Base-by-base conservation (phyloP, 106 monocot genomes). In the Dendrobium catenatum region DNA sequence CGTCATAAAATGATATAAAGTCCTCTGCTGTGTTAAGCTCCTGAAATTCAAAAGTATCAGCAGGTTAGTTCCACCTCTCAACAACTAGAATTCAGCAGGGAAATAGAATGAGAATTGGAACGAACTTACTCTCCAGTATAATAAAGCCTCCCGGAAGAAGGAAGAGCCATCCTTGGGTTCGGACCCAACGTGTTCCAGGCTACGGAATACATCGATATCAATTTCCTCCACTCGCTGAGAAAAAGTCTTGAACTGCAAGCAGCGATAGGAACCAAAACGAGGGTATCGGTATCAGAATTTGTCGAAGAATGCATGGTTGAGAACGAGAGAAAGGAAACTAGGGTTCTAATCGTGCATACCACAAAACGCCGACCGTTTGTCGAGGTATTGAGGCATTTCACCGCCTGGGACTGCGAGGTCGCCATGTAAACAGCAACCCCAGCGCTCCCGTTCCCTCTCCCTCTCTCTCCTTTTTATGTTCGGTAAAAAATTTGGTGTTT, bases 21-120 rank as follows among this genome's bases (percentile, higher is more conserved):
- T 91, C 89, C 81, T 98, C 94, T 18, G 97, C 88, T 0, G 97
- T 98, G 72, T 95, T 93, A 51, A 98, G 73, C 74, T 98, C 97
- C 92, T 96, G 73, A n/a, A 82, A 13, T 40, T 37, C 3, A 26
- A 24, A 42, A 42, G 18, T 26, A 61, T 24, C 1, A 31, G 29
- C 24, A 73, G 22, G 13, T 55, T 19, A 17, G 24, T 11, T 17
- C 22, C 58, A 11, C 8, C 41, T 55, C 70, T 58, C 40, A 41
- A 5, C 68, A 73, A 15, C 55, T 20, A 22, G 24, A 7, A 51
- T 27, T 66, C 9, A 3, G 19, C 4, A 66, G 16, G 24, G 58
- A 73, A 73, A 24, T 2, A 49, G 76, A n/a, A 49, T 13, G 42
- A 49, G 79, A 20, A 20, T 4, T 13, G 2, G 18, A 31, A 18